Percentiles rank a stretch among this genome's conserved stretches.
Conservation (phyloP, 2,329 filamentous ascomycete genomes). For the Xenoacremonium recifei region DNA sequence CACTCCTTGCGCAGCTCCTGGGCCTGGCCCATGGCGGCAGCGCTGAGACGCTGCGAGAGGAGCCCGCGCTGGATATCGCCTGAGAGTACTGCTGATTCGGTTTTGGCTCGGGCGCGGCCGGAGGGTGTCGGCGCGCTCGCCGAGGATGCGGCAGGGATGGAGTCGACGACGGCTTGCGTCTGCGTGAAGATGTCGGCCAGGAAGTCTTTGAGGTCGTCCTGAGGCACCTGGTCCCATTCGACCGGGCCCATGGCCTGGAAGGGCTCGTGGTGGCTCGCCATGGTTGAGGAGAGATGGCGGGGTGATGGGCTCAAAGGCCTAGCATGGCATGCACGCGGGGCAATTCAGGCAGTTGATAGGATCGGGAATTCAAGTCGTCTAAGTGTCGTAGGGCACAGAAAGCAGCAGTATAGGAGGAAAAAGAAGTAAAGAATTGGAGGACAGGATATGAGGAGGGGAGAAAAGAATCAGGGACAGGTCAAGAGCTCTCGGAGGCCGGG, state of each 20-base stretch:
- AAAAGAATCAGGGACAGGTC: neutral
- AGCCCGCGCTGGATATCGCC: constrained; percentile 54
- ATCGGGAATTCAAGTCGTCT: no score
- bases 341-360: no score
- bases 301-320: neutral
- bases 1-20: constrained; percentile 73
- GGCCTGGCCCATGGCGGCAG: constrained; percentile 46
- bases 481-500: neutral
- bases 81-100: constrained; percentile 51
- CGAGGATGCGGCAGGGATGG: constrained; percentile 55
- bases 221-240: constrained; percentile 47
- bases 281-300: constrained; percentile 25
- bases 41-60: constrained; percentile 34
- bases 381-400: no score
- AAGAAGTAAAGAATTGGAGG: neutral
- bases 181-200: constrained; percentile 61
- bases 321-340: no score
- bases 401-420: neutral
- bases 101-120: constrained; percentile 52
- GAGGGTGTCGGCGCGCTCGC: constrained; percentile 37
- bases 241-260: constrained; percentile 56
- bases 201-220: constrained; percentile 51
- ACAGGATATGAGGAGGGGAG: neutral
- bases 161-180: constrained; percentile 71
- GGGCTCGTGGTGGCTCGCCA: constrained; percentile 59